Percentiles rank a stretch among this genome's conserved stretches.
Evolutionary conservation across 2,329 filamentous ascomycete species (phyloP).

Genomic region (Aspergillus awamori): DNA sequence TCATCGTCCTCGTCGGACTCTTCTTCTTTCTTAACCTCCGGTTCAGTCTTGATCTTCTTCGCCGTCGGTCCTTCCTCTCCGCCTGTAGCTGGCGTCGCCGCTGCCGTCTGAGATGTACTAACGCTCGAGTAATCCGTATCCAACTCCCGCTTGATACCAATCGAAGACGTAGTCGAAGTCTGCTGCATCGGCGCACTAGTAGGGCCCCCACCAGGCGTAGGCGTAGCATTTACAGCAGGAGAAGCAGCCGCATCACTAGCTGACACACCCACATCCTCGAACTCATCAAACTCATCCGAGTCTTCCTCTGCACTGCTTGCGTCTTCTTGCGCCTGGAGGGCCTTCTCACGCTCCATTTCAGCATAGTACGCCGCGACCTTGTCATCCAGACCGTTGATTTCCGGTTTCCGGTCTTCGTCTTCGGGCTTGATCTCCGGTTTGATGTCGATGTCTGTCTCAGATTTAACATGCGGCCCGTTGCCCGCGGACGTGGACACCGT

Average conservation of each 20-base stretch:
- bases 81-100: conserved; percentile 41
- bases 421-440: conserved; percentile 46
- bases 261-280: conserved; percentile 49
- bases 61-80: conserved; percentile 42
- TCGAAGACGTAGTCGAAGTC: conserved; percentile 15
- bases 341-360: conserved; percentile 49
- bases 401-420: conserved; percentile 48
- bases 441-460: conserved; percentile 35
- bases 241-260: conserved; percentile 39
- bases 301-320: conserved; percentile 45
- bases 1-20: conserved; percentile 50
- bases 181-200: conserved; percentile 29
- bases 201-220: conserved; percentile 24
- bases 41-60: conserved; percentile 50
- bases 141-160: conserved; percentile 42
- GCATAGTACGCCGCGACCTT: conserved; percentile 52
- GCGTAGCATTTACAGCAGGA: conserved; percentile 29
- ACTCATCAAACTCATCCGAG: conserved; percentile 46
- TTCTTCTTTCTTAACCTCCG: conserved; percentile 41
- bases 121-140: conserved; percentile 42
- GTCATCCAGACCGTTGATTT: conserved; percentile 48
- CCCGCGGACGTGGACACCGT: conserved; percentile 44
- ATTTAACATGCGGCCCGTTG: conserved; percentile 32
- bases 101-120: conserved; percentile 41
- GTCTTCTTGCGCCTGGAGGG: conserved; percentile 45